Evolutionary conservation across 2,329 filamentous ascomycete species (phyloP).

Genomic region (Stylonectria norvegica): DNA sequence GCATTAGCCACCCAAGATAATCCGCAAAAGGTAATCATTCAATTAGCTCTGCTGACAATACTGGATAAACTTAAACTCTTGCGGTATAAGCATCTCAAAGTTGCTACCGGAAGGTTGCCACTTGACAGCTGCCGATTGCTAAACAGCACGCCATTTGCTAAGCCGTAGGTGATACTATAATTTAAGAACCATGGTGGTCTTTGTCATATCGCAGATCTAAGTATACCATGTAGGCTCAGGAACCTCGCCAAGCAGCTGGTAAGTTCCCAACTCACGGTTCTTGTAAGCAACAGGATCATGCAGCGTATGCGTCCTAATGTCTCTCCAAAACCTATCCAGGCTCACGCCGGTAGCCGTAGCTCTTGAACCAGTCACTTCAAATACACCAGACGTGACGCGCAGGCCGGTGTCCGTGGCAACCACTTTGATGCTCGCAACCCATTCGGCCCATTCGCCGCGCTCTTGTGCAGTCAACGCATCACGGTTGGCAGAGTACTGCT

Average conservation of each 20-base stretch:
- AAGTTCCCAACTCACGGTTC: slow-evolving; percentile 59
- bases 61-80: too few species aligned
- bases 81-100: too few species aligned
- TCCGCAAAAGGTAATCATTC: too few species aligned
- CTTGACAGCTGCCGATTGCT: too few species aligned
- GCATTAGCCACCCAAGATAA: too few species aligned
- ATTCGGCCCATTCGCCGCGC: slow-evolving; percentile 60
- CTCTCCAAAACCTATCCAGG: slow-evolving; percentile 63
- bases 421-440: slow-evolving; percentile 60
- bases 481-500: slow-evolving; percentile 35
- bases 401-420: slow-evolving; percentile 59
- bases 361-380: slow-evolving; percentile 60
- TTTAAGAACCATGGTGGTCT: too few species aligned
- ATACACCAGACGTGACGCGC: slow-evolving; percentile 57
- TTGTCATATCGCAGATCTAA: too few species aligned
- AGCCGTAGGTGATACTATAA: too few species aligned
- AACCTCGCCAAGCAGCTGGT: slow-evolving; percentile 52
- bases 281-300: slow-evolving; percentile 68
- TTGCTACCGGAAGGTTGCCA: too few species aligned
- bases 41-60: too few species aligned
- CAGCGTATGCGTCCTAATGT: slow-evolving; percentile 62
- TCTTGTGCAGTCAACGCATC: slow-evolving; percentile 45
- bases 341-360: slow-evolving; percentile 57
- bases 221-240: slow-evolving; percentile 63
- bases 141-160: too few species aligned